Percentiles rank a stretch among this genome's conserved stretches.
phyloP scores from a whole-genome alignment of 2,329 filamentous ascomycete species.

The Tolypocladium amazonense region DNA sequence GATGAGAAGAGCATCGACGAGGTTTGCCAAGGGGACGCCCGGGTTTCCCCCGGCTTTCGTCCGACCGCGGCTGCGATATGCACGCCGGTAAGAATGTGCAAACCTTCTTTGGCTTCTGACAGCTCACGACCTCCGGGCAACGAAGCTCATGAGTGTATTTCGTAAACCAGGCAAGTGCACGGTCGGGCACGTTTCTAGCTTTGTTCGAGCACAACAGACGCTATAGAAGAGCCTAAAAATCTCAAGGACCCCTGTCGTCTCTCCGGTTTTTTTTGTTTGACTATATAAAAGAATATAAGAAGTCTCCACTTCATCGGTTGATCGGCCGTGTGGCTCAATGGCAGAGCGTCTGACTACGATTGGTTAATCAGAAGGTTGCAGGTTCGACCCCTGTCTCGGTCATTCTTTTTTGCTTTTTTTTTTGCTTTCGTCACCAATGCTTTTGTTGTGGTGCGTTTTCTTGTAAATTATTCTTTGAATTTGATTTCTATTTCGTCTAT shows the following conservation, averaged over 20 bases:
- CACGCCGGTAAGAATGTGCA: too few relatives aligned
- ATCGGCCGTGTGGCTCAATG: not conserved
- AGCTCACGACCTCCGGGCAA: not conserved
- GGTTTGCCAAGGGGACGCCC: too few relatives aligned
- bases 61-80: too few relatives aligned
- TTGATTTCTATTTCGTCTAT: not conserved
- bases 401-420: not conserved
- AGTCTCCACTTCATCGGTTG: not conserved
- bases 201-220: too few relatives aligned
- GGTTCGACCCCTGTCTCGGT: not conserved
- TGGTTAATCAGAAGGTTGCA: not conserved
- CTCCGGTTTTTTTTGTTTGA: too few relatives aligned
- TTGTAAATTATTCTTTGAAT: not conserved
- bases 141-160: not conserved
- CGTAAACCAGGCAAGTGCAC: not conserved
- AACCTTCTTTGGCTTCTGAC: not conserved
- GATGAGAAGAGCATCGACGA: too few relatives aligned
- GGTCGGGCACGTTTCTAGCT: too few relatives aligned
- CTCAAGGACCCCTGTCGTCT: too few relatives aligned
- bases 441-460: not conserved
- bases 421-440: not conserved
- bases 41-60: too few relatives aligned
- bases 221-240: too few relatives aligned
- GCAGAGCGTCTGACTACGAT: not conserved
- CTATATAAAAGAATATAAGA: not conserved